Percentiles rank a stretch among this genome's conserved stretches.
Evolutionary conservation across 352 stramenopile species (phyloP).

Genomic region (Phytophthora lateralis): DNA sequence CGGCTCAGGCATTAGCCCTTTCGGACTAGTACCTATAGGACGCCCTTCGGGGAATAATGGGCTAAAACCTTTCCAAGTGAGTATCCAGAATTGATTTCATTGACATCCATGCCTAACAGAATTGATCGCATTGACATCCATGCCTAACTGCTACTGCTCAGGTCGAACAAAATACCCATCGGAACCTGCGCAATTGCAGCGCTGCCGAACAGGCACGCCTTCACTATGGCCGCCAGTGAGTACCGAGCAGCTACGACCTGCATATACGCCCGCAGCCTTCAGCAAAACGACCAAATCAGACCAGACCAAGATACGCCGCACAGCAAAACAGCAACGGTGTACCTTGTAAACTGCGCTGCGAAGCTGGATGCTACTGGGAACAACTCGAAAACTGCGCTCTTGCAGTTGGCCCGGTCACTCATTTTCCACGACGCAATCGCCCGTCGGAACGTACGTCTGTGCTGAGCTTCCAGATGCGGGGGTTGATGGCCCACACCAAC

Average conservation of each 20-base stretch:
- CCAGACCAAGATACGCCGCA: background rate
- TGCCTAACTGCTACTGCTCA: background rate
- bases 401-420: background rate
- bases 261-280: constrained; percentile 27
- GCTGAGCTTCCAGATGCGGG: constrained; percentile 22
- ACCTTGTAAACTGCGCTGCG: constrained; percentile 40
- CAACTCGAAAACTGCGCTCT: constrained; percentile 29
- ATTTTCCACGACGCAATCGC: constrained; percentile 21
- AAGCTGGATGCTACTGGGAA: constrained; percentile 28
- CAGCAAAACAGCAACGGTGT: background rate
- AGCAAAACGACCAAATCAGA: constrained; percentile 2
- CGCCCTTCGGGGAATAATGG: no score
- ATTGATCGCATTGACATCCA: no score
- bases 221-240: constrained; percentile 31
- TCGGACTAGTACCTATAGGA: no score
- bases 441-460: constrained; percentile 24
- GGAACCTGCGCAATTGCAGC: constrained; percentile 31
- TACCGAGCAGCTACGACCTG: constrained; percentile 29
- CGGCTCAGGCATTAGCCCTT: no score
- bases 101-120: background rate
- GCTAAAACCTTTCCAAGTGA: no score
- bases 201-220: constrained; percentile 38
- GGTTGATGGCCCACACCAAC: constrained; percentile 27
- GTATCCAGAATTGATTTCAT: no score
- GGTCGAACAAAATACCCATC: constrained; percentile 27